Evolutionary conservation across 306 rosid genomes (phyloP).

Genomic region (Vigna angularis): DNA sequence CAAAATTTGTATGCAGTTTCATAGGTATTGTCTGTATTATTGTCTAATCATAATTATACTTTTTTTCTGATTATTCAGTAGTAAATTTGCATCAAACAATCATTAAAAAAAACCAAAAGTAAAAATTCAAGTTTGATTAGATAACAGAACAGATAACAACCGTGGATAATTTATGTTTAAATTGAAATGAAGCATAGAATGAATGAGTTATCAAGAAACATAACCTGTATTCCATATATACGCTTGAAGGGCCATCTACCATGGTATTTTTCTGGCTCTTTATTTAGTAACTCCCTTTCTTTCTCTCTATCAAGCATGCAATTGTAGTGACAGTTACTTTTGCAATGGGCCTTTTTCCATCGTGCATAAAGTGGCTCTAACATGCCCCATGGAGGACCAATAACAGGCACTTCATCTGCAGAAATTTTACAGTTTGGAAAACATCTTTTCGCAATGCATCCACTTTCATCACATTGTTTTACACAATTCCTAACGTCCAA

Average conservation of each 20-base stretch:
- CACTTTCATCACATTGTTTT: slow-evolving; percentile 67
- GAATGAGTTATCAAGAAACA: slow-evolving; percentile 38
- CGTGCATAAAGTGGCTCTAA: slow-evolving; percentile 64
- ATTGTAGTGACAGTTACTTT: slow-evolving; percentile 65
- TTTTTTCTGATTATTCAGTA: too few species aligned
- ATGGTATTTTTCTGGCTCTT: slow-evolving; percentile 69
- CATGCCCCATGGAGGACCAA: slow-evolving; percentile 58
- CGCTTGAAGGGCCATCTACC: slow-evolving; percentile 89
- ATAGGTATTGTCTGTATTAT: too few species aligned
- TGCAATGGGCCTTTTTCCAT: slow-evolving; percentile 78
- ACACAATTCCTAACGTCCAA: slow-evolving; percentile 62
- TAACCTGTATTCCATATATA: slow-evolving; percentile 75
- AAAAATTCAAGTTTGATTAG: neutral
- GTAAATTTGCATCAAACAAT: too few species aligned
- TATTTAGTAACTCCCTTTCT: slow-evolving; percentile 56
- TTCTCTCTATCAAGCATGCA: slow-evolving; percentile 78
- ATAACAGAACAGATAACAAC: too few species aligned
- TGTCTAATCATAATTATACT: too few species aligned
- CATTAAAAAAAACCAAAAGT: too few species aligned
- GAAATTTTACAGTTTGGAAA: slow-evolving; percentile 69
- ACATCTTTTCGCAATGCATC: slow-evolving; percentile 66
- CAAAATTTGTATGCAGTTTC: too few species aligned
- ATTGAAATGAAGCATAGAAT: neutral
- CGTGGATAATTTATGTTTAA: too few species aligned
- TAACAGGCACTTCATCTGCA: slow-evolving; percentile 40